Evolutionary conservation across 305 asterid genomes (phyloP).

Genomic region (Solanum hybrid): DNA sequence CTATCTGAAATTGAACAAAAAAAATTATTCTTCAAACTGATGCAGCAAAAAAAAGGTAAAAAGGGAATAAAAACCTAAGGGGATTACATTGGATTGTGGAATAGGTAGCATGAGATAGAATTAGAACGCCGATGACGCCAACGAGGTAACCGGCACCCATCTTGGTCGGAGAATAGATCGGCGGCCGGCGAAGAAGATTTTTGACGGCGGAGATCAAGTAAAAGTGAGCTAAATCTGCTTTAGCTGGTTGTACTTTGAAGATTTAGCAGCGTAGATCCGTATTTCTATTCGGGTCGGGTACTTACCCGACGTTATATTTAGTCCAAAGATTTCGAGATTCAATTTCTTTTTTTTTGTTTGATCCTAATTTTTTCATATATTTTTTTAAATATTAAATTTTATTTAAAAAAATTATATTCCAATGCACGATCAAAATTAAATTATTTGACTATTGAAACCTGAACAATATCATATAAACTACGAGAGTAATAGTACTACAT

Average conservation of each 20-base stretch:
- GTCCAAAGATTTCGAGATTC: neutral
- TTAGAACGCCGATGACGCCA: conserved; percentile 53
- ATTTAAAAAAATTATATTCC: too few relatives aligned
- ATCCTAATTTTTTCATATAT: too few relatives aligned
- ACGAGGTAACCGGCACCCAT: conserved; percentile 58
- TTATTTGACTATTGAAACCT: rapidly evolving
- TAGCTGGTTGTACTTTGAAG: neutral
- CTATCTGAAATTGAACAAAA: conserved; percentile 38
- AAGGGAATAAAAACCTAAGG: neutral
- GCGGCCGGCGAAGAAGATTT: neutral
- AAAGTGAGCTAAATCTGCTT: neutral
- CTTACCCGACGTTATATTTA: neutral
- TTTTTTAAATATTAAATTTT: too few relatives aligned
- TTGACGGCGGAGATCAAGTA: conserved; percentile 5
- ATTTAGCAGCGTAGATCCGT: neutral
- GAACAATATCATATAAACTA: too few relatives aligned
- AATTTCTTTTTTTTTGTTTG: too few relatives aligned
- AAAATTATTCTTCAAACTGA: neutral
- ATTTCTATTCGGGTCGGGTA: neutral
- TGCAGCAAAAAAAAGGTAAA: neutral
- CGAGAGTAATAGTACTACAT: neutral
- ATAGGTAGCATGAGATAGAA: conserved; percentile 76
- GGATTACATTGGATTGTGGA: conserved; percentile 60
- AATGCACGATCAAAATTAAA: too few relatives aligned
- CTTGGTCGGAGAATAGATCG: conserved; percentile 10